Conservation (phyloP, 108 stramenopile genomes). For the Skeletonema grethae region DNA sequence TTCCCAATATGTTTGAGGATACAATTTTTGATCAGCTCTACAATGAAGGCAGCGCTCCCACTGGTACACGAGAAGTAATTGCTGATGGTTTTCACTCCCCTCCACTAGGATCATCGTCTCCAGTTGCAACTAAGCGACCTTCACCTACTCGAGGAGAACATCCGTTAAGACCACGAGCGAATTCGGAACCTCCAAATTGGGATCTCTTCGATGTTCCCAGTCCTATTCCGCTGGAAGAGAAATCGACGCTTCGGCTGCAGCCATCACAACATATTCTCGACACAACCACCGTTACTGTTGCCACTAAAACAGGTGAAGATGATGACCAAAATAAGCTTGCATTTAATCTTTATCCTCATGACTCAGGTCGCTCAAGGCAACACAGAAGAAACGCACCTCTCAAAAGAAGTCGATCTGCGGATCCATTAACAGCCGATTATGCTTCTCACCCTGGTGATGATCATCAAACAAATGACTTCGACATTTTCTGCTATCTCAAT, state of each 20-base stretch:
- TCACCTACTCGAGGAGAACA: not conserved
- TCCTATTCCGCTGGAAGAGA: not conserved
- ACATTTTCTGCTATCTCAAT: not conserved
- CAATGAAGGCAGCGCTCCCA: not conserved
- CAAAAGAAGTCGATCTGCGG: conserved; percentile 2
- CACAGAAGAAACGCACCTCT: not conserved
- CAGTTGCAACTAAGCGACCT: not conserved
- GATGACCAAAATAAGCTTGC: not conserved
- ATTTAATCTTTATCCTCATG: not conserved
- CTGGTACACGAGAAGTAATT: not conserved
- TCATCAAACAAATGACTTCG: not conserved
- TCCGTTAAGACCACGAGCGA: not conserved
- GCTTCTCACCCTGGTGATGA: not conserved
- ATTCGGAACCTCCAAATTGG: not conserved
- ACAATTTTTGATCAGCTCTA: not conserved
- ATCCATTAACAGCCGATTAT: not conserved
- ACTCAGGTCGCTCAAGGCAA: not conserved
- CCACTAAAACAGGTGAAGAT: not conserved
- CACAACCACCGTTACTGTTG: not conserved
- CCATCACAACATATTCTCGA: not conserved
- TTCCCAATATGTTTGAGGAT: not conserved
- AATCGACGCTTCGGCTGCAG: not conserved
- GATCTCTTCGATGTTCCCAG: not conserved
- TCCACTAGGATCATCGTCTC: not conserved
- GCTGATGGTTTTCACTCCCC: not conserved